Base-by-base conservation (phyloP, 2,329 filamentous ascomycete species). In the Fusarium ambrosium region DNA sequence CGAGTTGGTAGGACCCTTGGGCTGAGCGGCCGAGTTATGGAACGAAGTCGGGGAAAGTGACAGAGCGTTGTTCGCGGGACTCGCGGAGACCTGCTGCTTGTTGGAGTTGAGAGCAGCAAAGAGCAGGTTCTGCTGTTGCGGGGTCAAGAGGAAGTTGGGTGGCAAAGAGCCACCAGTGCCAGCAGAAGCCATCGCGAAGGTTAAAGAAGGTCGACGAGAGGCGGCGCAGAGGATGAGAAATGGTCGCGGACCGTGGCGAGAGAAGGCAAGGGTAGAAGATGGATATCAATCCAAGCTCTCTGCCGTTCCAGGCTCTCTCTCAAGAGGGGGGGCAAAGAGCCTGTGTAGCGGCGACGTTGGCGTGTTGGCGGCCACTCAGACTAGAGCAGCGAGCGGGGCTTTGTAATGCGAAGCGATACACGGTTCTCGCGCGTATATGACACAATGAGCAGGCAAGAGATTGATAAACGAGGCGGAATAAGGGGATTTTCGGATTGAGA, bases 91-190 rank as follows among this genome's bases (percentile, higher is more conserved):
- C 64, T 79, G 78, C 68, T 81, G 81, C 65, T 84, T 89, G 80
- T 95, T 94, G 74, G 93, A 93, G 75, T 93, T 93, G 76, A 96
- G 90, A 55, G 94, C 93, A 69, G 92, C 92, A 73, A 94, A 91
- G 53, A 96, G 87, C 69, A 95, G 87, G 79, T 90, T 91, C 86
- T 95, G 93, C 83, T 96, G 93, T 80, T 93, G 90, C 72, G 92
- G 91, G 70, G 92, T 94, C 76, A 95, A 89, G 79, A 92, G 91
- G 81, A 94, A 92, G 80, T 89, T 89, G 72, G 84, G 83, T 71
- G 86, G 84, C 73, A 87, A 78, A 73, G 80, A 75, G 68, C 81
- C 85, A 69, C 82, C 81, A 69, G 86, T 82, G 64, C 83, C 84
- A 66, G 87, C 86, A 77, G 87, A 88, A 72, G 89, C 84, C 89